Conservation (phyloP, 352 stramenopile genomes). For the Phytophthora colocasiae region DNA sequence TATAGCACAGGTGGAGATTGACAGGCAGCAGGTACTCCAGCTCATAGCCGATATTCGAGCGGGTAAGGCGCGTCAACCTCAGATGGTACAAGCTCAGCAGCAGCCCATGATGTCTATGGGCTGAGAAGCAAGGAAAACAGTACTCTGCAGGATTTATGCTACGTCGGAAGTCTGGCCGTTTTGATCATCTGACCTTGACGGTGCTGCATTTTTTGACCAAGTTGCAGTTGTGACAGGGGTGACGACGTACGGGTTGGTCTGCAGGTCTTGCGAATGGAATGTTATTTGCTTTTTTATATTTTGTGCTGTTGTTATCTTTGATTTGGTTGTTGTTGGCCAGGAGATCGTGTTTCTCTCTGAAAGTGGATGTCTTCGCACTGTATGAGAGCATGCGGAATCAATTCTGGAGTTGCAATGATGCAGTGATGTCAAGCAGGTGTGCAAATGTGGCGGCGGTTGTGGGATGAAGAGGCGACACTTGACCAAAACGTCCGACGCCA, state of each 20-base stretch:
- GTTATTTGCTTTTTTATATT: constrained; percentile 44
- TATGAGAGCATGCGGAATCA: constrained; percentile 15
- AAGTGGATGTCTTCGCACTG: constrained; percentile 1
- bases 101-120: constrained; percentile 57
- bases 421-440: constrained; percentile 3
- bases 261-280: constrained; percentile 34
- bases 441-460: constrained; percentile 21
- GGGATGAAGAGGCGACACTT: constrained; percentile 24
- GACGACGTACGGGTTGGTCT: constrained; percentile 1
- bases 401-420: constrained; percentile 20
- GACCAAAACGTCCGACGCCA: constrained; percentile 23
- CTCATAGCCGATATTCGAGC: constrained; percentile 81
- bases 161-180: neutral
- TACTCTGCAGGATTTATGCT: constrained; percentile 4
- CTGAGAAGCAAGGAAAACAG: constrained; percentile 25
- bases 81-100: constrained; percentile 40
- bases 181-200: neutral
- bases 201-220: constrained; percentile 19
- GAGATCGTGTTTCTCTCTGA: constrained; percentile 8
- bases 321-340: constrained; percentile 7
- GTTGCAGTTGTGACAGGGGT: constrained; percentile 13
- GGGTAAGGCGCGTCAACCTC: constrained; percentile 53
- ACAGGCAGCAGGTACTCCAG: constrained; percentile 78
- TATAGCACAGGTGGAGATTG: constrained; percentile 82
- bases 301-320: constrained; percentile 8